Conservation (phyloP, 2,329 filamentous ascomycete species). For the Colletotrichum liriopes region DNA sequence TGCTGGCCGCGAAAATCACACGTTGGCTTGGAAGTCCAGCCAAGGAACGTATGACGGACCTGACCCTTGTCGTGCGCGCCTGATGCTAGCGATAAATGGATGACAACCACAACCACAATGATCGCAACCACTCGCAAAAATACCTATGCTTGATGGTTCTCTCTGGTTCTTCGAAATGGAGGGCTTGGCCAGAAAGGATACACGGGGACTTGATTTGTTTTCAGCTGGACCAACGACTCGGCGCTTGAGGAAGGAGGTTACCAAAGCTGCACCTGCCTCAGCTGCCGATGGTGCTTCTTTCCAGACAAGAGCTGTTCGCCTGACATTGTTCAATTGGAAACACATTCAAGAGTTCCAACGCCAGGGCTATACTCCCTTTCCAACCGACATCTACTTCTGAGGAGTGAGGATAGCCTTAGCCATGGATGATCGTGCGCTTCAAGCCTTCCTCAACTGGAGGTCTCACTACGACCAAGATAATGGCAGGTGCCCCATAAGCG, state of each 20-base stretch:
- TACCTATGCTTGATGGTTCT: not conserved
- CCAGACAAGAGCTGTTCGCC: not conserved
- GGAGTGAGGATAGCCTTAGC: not conserved
- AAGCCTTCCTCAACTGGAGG: constrained; percentile 3
- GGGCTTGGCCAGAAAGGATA: not conserved
- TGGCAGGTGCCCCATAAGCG: not conserved
- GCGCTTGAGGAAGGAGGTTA: not conserved
- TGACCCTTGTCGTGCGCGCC: not conserved
- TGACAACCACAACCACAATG: not conserved
- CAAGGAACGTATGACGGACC: not conserved
- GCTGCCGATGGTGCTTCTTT: not conserved
- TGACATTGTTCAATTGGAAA: not conserved
- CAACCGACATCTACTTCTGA: not conserved
- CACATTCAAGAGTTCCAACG: not conserved
- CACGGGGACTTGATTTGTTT: not conserved
- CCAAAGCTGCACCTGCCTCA: constrained; percentile 1
- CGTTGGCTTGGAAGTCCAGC: constrained; percentile 8
- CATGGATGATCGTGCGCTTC: not conserved
- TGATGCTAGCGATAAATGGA: not conserved
- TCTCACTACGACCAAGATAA: constrained; percentile 20
- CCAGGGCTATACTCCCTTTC: no score
- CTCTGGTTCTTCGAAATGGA: not conserved
- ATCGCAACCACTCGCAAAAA: not conserved
- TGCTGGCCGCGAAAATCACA: not conserved
- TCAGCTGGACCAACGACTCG: not conserved